Conservation (phyloP, 352 stramenopile species). For the Phytophthora pluvialis region DNA sequence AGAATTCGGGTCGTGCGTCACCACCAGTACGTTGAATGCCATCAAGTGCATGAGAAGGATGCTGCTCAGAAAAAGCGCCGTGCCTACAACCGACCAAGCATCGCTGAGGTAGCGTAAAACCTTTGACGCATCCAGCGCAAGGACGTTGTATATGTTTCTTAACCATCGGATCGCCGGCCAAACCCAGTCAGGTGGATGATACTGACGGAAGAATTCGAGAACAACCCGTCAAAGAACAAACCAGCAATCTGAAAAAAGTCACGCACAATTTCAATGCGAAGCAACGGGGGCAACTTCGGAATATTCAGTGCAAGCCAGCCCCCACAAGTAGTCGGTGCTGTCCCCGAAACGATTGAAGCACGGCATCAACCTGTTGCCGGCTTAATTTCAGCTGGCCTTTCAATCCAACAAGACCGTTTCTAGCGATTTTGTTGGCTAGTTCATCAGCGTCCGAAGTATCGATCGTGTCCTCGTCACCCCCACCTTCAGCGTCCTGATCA, state of each 20-base stretch:
- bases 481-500: not conserved
- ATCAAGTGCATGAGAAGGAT: not conserved
- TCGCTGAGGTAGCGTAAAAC: not conserved
- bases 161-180: not conserved
- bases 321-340: not conserved
- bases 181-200: not conserved
- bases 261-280: not conserved
- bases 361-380: not conserved
- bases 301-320: constrained; percentile 12
- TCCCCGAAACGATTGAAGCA: not conserved
- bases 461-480: not conserved
- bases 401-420: not conserved
- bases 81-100: not conserved
- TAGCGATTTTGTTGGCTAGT: not conserved
- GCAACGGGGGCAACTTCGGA: not conserved
- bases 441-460: not conserved
- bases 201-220: not conserved
- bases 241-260: constrained; percentile 4
- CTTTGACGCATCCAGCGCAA: not conserved
- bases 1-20: not conserved
- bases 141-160: not conserved
- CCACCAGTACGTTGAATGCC: not conserved
- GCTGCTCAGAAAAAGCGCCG: not conserved
- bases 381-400: not conserved
- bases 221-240: not conserved